These are phyloP conservation scores for Mucor circinelloides DNA, from an alignment of 371 early-diverging fungal genomes.

Conservation along the genomic window DNA sequence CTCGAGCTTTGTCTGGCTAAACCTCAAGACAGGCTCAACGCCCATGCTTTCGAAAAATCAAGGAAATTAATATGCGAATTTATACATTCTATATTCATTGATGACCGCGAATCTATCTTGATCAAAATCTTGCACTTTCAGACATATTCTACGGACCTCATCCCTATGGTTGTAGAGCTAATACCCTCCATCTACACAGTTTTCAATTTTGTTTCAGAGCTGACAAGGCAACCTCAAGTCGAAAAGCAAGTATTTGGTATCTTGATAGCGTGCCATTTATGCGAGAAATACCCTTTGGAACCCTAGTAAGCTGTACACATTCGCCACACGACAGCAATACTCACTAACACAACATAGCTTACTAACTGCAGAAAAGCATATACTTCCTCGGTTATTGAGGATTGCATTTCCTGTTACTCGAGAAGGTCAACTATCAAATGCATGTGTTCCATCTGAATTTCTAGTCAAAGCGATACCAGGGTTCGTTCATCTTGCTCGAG, in stretches of 20 bases:
- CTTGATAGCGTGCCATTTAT: constrained; percentile 47
- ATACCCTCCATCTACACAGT: constrained; percentile 61
- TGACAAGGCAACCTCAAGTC: constrained; percentile 48
- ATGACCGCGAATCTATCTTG: constrained; percentile 55
- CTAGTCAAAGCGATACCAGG: constrained; percentile 48
- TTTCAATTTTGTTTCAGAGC: constrained; percentile 54
- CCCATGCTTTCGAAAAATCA: constrained; percentile 36
- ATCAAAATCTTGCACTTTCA: constrained; percentile 66
- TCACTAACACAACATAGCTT: constrained; percentile 17
- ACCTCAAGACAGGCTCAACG: constrained; percentile 29
- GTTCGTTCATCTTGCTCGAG: constrained; percentile 44
- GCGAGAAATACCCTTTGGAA: constrained; percentile 54
- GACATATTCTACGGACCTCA: constrained; percentile 56
- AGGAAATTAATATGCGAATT: constrained; percentile 55
- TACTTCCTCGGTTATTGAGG: constrained; percentile 40
- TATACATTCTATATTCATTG: constrained; percentile 59
- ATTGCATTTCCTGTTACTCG: constrained; percentile 41
- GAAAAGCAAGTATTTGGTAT: constrained; percentile 58
- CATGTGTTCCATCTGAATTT: constrained; percentile 42
- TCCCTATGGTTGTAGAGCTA: constrained; percentile 56
- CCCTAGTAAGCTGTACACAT: constrained; percentile 33
- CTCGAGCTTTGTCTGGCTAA: constrained; percentile 44
- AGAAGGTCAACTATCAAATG: constrained; percentile 17
- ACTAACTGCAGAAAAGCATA: constrained; percentile 35
- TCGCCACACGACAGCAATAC: no score